Percentiles rank a stretch among this genome's conserved stretches.
phyloP scores from a whole-genome alignment of 441 rosid species.

The Populus hybrid region DNA sequence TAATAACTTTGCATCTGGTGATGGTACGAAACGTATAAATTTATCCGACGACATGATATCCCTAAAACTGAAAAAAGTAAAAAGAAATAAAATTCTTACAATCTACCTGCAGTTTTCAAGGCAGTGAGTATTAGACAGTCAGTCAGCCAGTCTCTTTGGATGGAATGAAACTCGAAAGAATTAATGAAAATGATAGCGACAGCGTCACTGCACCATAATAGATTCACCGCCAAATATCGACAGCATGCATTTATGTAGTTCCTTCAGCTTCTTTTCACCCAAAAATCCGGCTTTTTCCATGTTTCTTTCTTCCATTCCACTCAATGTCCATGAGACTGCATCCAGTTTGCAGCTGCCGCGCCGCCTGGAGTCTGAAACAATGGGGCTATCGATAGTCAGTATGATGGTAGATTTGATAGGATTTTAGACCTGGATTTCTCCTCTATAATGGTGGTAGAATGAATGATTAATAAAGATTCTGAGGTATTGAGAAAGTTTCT shows the following conservation, averaged over 20 bases:
- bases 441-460: no score
- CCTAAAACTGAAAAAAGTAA: neutral
- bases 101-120: neutral
- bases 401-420: neutral
- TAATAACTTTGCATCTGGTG: no score
- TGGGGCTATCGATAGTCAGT: neutral
- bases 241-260: neutral
- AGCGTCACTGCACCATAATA: no score
- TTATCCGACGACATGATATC: neutral
- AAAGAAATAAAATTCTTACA: neutral
- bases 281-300: neutral
- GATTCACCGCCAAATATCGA: neutral
- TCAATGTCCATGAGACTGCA: neutral
- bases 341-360: neutral
- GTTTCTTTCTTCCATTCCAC: neutral
- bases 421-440: no score
- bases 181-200: neutral
- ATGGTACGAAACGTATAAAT: no score
- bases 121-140: neutral
- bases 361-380: neutral
- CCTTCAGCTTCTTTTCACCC: neutral
- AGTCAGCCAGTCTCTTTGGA: neutral
- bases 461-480: neutral
- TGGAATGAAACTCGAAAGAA: constrained; percentile 5
- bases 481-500: neutral